Percentiles rank a stretch among this genome's conserved stretches.
These are phyloP conservation scores for Bjerkandera adusta DNA, from an alignment of 1,284 basidiomycete genomes.

Conservation along the genomic window DNA sequence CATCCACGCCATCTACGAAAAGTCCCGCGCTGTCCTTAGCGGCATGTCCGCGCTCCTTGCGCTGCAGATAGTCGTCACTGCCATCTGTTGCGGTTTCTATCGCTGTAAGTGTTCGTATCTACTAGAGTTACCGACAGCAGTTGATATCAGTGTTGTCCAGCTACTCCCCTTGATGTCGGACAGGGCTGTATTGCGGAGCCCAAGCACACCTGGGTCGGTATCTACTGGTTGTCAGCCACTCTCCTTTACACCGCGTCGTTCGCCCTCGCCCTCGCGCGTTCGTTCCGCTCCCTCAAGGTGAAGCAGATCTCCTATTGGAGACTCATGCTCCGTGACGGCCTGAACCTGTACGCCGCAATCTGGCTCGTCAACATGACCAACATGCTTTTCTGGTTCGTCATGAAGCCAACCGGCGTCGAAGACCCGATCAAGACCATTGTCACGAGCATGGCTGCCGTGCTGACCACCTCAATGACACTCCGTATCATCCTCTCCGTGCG, in stretches of 20 bases:
- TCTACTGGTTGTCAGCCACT: constrained; percentile 79
- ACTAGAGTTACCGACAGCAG: neutral
- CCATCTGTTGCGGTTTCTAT: constrained; percentile 72
- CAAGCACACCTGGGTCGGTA: constrained; percentile 72
- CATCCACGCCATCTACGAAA: constrained; percentile 74
- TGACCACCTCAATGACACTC: constrained; percentile 75
- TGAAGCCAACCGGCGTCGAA: constrained; percentile 52
- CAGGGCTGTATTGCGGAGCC: constrained; percentile 85
- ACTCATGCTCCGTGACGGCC: constrained; percentile 81
- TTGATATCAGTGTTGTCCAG: constrained; percentile 39
- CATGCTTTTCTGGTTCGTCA: constrained; percentile 80
- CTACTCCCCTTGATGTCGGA: constrained; percentile 63
- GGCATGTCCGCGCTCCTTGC: constrained; percentile 59
- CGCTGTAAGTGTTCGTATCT: constrained; percentile 43
- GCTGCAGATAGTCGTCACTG: constrained; percentile 66
- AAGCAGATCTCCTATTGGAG: constrained; percentile 71
- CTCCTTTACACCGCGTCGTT: constrained; percentile 68
- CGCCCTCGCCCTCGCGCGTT: constrained; percentile 60
- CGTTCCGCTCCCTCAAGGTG: constrained; percentile 53
- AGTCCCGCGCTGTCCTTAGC: constrained; percentile 50
- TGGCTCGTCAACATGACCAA: constrained; percentile 76
- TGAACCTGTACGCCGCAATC: constrained; percentile 78
- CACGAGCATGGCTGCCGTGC: constrained; percentile 75
- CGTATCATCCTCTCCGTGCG: constrained; percentile 79
- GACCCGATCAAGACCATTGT: constrained; percentile 80